A percentile compares a stretch with the other conserved stretches of the same genome.
Conservation (phyloP, 495 filamentous ascomycete species). For the Staphylotrichum tortipilum region DNA sequence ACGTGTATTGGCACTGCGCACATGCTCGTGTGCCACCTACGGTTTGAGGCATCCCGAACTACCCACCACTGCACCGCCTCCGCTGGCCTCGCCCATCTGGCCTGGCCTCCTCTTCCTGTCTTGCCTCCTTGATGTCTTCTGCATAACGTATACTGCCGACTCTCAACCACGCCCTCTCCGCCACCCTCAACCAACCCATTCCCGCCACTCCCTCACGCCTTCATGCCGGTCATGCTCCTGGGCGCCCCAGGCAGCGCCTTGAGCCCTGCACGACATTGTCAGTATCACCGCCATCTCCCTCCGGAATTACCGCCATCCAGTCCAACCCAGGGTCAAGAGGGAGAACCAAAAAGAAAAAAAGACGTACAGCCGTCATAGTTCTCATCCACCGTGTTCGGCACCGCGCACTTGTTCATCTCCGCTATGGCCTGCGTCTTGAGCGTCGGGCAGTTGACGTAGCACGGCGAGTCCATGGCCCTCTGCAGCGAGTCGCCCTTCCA, state of each 20-base stretch:
- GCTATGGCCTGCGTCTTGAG: conserved; percentile 28
- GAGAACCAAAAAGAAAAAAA: too few relatives aligned
- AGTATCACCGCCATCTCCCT: neutral
- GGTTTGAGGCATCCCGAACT: neutral
- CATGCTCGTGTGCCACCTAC: too few relatives aligned
- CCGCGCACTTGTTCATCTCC: conserved; percentile 29
- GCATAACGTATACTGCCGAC: neutral
- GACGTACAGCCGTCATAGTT: conserved; percentile 19
- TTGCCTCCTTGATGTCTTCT: too few relatives aligned
- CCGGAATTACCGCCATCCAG: neutral
- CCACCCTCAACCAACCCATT: neutral
- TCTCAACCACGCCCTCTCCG: too few relatives aligned
- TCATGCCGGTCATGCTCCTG: neutral
- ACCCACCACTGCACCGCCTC: too few relatives aligned
- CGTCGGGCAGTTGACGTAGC: conserved; percentile 30
- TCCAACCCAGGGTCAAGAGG: too few relatives aligned
- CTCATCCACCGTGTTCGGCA: conserved; percentile 17
- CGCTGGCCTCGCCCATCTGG: too few relatives aligned
- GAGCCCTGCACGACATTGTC: neutral
- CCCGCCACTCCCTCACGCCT: too few relatives aligned
- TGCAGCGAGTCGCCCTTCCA: conserved; percentile 35
- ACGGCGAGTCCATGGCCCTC: conserved; percentile 31
- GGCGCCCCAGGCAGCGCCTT: neutral
- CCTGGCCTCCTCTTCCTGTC: too few relatives aligned
- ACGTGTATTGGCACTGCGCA: too few relatives aligned